Evolutionary conservation across 768 basidiomycete species (phyloP), one percentile per base, ranked within the genome.

Genomic region (Antrodiella citrinella): DNA sequence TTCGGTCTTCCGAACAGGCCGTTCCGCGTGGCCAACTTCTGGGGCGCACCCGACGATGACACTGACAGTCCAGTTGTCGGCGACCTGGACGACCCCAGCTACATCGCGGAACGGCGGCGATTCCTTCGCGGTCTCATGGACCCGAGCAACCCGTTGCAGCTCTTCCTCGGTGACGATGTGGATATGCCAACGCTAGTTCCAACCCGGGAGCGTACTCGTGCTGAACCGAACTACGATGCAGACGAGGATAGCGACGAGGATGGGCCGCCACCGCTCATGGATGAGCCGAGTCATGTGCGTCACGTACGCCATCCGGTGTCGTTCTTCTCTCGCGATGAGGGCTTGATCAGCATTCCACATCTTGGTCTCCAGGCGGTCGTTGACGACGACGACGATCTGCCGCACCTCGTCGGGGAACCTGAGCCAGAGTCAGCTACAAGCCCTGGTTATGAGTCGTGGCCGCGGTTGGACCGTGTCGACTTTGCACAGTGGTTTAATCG

Each of bases 211-310:
- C 30, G 30, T 35, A 35, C 7, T 7, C 7, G 30, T 7, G 30
- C 7, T 35, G 30, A 7, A 7, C n/a, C n/a, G 10, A 49, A 53
- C 9, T 35, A 43, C 2, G 44, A 39, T 21, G 49, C 43, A 9
- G 44, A 43, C 5, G 24, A 40, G 25, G 49, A 47, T 19, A 45
- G 47, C 21, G 50, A 54, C 20, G 44, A 30, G 45, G 48, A 45
- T 42, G 53, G 35, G 4, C 47, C 23, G 26, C 47, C 43, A 15
- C 24, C 44, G 13, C 48, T 45, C 15, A 35, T 49, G 5, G 40
- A 25, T 38, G 44, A 51, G 21, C 4, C 45, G 25, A 22, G 9
- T 7, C 23, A 9, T 26, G 12, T 22, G 12, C 30, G 30, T 48
- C 18, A 21, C 20, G 47, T 35, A 30, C n/a, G 19, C 11, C 35